These are phyloP conservation scores for Coemansia sp. DNA, from an alignment of 192 early-diverging fungal species.

Conservation along the genomic window DNA sequence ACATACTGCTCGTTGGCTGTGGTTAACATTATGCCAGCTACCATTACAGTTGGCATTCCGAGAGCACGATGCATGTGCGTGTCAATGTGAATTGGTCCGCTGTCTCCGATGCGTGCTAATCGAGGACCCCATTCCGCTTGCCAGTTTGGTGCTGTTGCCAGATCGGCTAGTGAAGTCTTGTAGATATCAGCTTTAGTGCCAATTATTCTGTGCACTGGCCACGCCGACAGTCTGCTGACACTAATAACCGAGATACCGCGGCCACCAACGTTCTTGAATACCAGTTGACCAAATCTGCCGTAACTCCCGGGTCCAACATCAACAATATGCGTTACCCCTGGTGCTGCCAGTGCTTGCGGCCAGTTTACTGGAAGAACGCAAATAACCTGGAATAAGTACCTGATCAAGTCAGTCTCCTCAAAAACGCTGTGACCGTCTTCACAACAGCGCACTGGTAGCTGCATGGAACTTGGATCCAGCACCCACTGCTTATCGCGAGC, in stretches of 20 bases:
- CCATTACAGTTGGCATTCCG: slow-evolving; percentile 89
- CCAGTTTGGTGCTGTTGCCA: slow-evolving; percentile 84
- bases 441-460: slow-evolving; percentile 71
- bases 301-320: slow-evolving; percentile 91
- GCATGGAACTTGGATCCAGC: slow-evolving; percentile 18
- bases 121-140: slow-evolving; percentile 77
- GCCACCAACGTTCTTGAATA: slow-evolving; percentile 86
- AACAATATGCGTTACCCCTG: slow-evolving; percentile 77
- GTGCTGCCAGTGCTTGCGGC: slow-evolving; percentile 58
- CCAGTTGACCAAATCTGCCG: slow-evolving; percentile 79
- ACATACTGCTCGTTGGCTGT: slow-evolving; percentile 78
- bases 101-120: slow-evolving; percentile 62
- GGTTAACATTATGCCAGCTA: slow-evolving; percentile 91
- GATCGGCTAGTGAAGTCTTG: slow-evolving; percentile 61
- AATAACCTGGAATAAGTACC: slow-evolving; percentile 64
- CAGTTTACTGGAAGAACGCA: slow-evolving; percentile 64
- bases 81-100: slow-evolving; percentile 76
- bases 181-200: slow-evolving; percentile 76
- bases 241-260: slow-evolving; percentile 64
- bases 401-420: slow-evolving; percentile 56
- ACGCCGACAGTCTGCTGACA: slow-evolving; percentile 14
- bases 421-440: slow-evolving; percentile 80
- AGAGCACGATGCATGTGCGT: slow-evolving; percentile 84
- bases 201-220: slow-evolving; percentile 53
- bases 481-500: slow-evolving; percentile 30